A percentile compares a stretch with the other conserved stretches of the same genome.
Evolutionary conservation across 257 asterid species (phyloP).

Genomic region (Scutellaria barbata): DNA sequence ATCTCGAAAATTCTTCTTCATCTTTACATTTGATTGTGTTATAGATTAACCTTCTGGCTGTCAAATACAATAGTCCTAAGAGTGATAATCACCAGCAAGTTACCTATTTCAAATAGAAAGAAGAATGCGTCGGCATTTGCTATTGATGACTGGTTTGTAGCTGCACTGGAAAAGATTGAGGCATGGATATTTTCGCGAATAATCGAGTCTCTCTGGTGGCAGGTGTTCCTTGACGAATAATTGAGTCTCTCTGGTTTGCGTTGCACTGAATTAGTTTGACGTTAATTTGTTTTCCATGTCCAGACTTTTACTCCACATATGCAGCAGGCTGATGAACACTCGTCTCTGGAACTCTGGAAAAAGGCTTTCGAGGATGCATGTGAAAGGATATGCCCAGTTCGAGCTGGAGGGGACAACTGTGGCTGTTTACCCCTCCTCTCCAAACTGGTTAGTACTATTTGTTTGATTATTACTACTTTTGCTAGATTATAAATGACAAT

Average conservation of each 20-base stretch:
- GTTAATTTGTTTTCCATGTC: constrained; percentile 5
- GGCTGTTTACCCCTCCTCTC: constrained; percentile 81
- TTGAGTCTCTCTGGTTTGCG: constrained; percentile 87
- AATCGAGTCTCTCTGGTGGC: constrained; percentile 94
- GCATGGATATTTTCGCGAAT: constrained; percentile 79
- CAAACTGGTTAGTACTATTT: constrained; percentile 63
- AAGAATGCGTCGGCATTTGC: constrained; percentile 39
- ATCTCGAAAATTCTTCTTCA: background rate
- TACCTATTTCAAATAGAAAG: constrained; percentile 42
- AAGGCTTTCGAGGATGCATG: constrained; percentile 85
- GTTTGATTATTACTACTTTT: background rate
- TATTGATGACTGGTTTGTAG: constrained; percentile 56
- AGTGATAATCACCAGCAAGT: constrained; percentile 53
- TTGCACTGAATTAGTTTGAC: constrained; percentile 13
- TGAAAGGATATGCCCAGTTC: constrained; percentile 86
- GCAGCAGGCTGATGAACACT: constrained; percentile 70
- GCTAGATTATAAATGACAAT: constrained; percentile 9
- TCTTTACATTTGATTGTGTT: constrained; percentile 7
- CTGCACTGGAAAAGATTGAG: constrained; percentile 72
- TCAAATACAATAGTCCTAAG: constrained; percentile 73
- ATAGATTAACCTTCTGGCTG: constrained; percentile 89
- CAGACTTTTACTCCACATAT: constrained; percentile 86
- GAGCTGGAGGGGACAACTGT: constrained; percentile 84
- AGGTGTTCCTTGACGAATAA: constrained; percentile 58
- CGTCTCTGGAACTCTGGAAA: constrained; percentile 79